Evolutionary conservation across 352 stramenopile genomes (phyloP), one percentile per base, ranked within the genome.

Genomic region (Stephanocyclus meneghinianus): DNA sequence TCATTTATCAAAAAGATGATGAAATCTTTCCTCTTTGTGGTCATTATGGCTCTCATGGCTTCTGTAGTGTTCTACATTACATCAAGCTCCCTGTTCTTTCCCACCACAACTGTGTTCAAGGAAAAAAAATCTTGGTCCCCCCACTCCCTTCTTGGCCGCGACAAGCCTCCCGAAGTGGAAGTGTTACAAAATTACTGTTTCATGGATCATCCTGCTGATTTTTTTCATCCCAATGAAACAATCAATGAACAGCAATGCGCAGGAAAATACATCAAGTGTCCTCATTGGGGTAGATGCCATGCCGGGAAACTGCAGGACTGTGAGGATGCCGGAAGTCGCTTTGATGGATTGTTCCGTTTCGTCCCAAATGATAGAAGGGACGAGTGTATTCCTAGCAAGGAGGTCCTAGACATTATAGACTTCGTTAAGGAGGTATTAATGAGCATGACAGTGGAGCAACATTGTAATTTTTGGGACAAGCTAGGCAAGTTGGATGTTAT

Each of bases 281-380:
- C 77, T 67, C 70, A 62, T 42, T 77, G 77, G 77, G 77, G 77
- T 69, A 61, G 64, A 67, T 84, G 77, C 30, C 65, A 72, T 21
- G 65, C 37, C 32, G 77, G 77, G 15, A 32, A 60, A 37, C 68
- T 84, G 21, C 37, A 53, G 6, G 77, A 84, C 57, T 84, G 77
- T 48, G 62, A 69, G 15, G 64, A 79, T 73, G 70, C 9, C 30
- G 77, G 48, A 2, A 63, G 37, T 13, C 37, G 44, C 18, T 70
- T 62, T 21, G 18, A 62, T 26, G 66, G 44, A 26, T 18, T 72
- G 29, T 9, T 59, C n/a, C 64, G 47, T 8, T 84, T 80, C 56
- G 66, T 80, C 26, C 64, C 66, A 30, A 83, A 64, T 40, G n/a
- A 57, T 15, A 59, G 32, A 13, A 29, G 56, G 2, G 67, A 76